Evolutionary conservation across 177 flowering plant species (phyloP), one percentile per base, ranked within the genome.

Genomic region (Vitis hybrid): DNA sequence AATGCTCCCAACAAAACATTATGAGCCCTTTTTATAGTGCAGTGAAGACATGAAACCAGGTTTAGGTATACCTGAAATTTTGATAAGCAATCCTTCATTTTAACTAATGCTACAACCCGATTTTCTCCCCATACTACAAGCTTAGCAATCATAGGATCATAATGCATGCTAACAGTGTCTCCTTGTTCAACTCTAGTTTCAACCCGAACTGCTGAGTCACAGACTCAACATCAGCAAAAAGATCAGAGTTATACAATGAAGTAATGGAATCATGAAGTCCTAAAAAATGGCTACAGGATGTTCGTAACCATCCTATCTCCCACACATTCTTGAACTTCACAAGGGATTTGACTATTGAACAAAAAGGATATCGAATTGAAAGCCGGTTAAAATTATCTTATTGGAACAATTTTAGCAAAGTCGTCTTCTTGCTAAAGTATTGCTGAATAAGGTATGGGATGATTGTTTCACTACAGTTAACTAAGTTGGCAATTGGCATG

Each of bases 121-220:
- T 85, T 86, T 84, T 85, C 91, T 77, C 98, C 99, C 92, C 89
- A 85, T 9, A 91, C 98, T 51, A 95, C 97, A 79, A 95, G 97
- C 85, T 95, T 95, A 50, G 99, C 99, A 77, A 95, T 93, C 99
- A 95, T 95, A 60, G 98, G 99, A 85, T 95, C 98, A 81, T 95
- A 95, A 80, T 95, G 97, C 98, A 93, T 82, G 82, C 97, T 95
- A 63, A 95, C 98, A 73, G 87, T 66, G 65, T 93, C 97, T 64
- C 98, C 99, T 84, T 90, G 87, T 82, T 80, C 90, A 60, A 95
- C 99, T 74, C 98, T 97, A 63, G 98, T 91, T 83, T 95, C 99
- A 68, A 95, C 91, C 60, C 99, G 86, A 73, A 95, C 98, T 91
- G 89, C 68, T 32, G 70, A 24, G 24, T 24, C 24, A 24, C 24